Evolutionary conservation across 768 basidiomycete species (phyloP), one percentile per base, ranked within the genome.

Genomic region (Mycena galericulata): DNA sequence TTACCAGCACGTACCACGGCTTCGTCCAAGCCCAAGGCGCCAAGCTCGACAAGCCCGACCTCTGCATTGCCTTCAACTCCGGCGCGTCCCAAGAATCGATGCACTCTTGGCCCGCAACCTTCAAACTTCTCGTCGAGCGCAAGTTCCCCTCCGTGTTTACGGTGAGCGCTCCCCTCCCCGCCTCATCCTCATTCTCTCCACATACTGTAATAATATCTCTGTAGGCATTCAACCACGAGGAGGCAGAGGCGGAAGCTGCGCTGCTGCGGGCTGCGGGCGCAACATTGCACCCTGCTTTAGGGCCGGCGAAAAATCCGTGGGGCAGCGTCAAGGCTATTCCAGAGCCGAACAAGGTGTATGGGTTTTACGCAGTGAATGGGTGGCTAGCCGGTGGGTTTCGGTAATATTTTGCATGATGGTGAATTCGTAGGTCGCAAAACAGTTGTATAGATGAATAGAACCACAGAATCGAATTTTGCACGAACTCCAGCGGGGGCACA

Each of bases 311-410:
- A 29, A 74, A 74, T 56, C 70, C 68, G 17, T 72, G 73, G 71
- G 73, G 70, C 14, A 74, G 70, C 49, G n/a, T 53, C 4, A 29
- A 55, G 38, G 32, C 56, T 30, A 59, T 56, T 24, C 55, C 67
- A 4, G 73, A 72, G 67, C 80, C 81, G 3, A 76, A 71, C 26
- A 75, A 70, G 40, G 72, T 80, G 4, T 72, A 70, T 46, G 80
- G 80, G 1, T 83, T 79, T 59, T 82, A 82, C 70, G 69, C 77
- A 2, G 73, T 69, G 20, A 82, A 80, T 57, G 77, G 75, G 0
- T 82, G 81, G 82, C 67, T 82, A 18, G 74, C 79, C 2, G 80
- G 81, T 17, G 80, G 76, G 3, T 82, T 82, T 51, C 54, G 57
- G 34, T 72, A 34, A 71, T 36, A n/a, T n/a, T n/a, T n/a, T n/a